Evolutionary conservation across 306 rosid genomes (phyloP), one percentile per base, ranked within the genome.

Genomic region (Dryas drummondii): DNA sequence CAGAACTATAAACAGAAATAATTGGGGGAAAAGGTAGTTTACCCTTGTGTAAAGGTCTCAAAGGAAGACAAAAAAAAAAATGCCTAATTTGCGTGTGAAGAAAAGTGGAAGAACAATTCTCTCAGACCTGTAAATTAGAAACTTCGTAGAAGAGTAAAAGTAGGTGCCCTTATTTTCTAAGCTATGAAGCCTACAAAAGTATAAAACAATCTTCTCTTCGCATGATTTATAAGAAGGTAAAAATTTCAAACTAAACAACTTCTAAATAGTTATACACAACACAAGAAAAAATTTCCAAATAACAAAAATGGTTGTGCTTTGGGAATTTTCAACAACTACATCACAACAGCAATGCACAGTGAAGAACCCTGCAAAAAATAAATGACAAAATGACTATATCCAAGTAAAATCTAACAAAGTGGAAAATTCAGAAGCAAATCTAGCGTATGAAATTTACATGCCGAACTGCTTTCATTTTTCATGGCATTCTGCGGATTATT

Each of bases 71-170:
- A 59, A 59, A 27, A 73, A 27, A 73, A 59, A 59, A 27, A 73
- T 59, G 65, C 68, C 68, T 59, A 46, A 73, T 47, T 10, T 73
- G 40, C 11, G 42, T 16, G 48, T 9, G 68, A 73, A 73, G 77
- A 32, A 59, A 73, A 27, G 37, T 7, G 3, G 17, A 73, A 60
- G 58, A 60, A 60, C 59, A 27, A 73, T 59, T 32, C 77, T 37
- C 26, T 48, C 19, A 14, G 9, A 55, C 46, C 26, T 46, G 48
- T 26, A 16, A 27, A 26, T 5, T 14, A 44, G 66, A 44, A 42
- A 56, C 50, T 19, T 22, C 2, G 15, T 27, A 12, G 42, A 0
- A 22, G 49, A 9, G 13, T 73, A 47, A 13, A 45, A 45, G 76
- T 27, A 46, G 53, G 17, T 56, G 42, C 54, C 27, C 47, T 71